These are phyloP conservation scores for Carallia brachiata DNA, from an alignment of 345 rosid genomes.

Conservation along the genomic window DNA sequence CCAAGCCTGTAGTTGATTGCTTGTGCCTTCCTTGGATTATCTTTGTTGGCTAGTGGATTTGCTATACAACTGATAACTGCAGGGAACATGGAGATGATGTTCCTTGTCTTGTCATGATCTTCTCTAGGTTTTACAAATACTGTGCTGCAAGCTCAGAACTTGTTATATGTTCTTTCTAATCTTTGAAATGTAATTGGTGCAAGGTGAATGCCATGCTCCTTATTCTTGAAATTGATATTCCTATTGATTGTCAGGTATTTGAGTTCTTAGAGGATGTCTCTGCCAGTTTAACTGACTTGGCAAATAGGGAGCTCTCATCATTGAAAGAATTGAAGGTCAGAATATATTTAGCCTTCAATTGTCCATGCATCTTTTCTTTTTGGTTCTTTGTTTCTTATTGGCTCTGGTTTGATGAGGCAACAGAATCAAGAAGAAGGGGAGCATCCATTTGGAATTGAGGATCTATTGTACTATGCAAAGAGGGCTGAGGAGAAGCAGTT, in stretches of 20 bases:
- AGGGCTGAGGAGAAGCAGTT: slow-evolving; percentile 75
- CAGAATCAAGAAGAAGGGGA: slow-evolving; percentile 94
- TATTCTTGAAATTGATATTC: slow-evolving; percentile 8
- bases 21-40: not conserved
- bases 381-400: slow-evolving; percentile 11
- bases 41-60: slow-evolving; percentile 1
- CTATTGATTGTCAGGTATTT: slow-evolving; percentile 53
- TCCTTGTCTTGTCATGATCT: not conserved
- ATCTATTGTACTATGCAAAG: slow-evolving; percentile 73
- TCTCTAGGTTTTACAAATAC: not conserved
- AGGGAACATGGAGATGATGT: not conserved
- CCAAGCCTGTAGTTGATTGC: not conserved
- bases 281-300: slow-evolving; percentile 68
- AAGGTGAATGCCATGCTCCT: not conserved
- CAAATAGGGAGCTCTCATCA: slow-evolving; percentile 59
- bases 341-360: slow-evolving; percentile 15
- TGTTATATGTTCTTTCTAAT: no score
- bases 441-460: slow-evolving; percentile 77
- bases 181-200: not conserved
- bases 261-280: slow-evolving; percentile 91
- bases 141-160: no score
- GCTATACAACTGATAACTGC: not conserved
- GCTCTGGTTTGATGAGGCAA: slow-evolving; percentile 23
- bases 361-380: slow-evolving; percentile 10
- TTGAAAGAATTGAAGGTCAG: slow-evolving; percentile 83